Base-by-base conservation (phyloP, 495 filamentous ascomycete species). In the Annulohypoxylon nitens region DNA sequence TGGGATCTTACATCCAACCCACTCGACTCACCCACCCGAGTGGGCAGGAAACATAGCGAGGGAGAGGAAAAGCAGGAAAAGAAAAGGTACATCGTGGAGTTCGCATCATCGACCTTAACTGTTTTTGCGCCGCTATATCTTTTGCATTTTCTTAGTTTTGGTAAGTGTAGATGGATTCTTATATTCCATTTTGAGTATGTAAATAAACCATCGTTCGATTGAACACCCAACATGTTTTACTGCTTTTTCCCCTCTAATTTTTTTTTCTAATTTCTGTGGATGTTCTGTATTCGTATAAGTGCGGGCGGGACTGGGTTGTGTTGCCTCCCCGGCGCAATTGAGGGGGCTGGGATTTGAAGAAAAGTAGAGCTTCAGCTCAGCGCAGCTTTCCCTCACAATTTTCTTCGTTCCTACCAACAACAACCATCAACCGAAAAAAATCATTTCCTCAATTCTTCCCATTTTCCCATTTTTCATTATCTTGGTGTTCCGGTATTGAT, bases 271-370 rank as follows among this genome's bases (percentile, higher is more conserved):
- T 54, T 54, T 30, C 26, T 26, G 23, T 55, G 14, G 53, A 47
- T 45, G 55, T 20, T 25, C 53, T 30, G 61, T 65, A 62, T 69
- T 53, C 47, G 65, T 63, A 68, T 64, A 65, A 50, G 65, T 26
- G 65, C 43, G 45, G 48, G 66, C 34, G 18, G 37, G 36, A 36
- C 37, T 60, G 57, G 57, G 18, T 75, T 68, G 67, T 61, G 60
- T 54, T 59, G 67, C 53, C 64, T 54, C 45, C 57, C 57, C 54
- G 30, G 62, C 53, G 67, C 67, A 75, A 75, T 64, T 75, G 72
- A 75, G 72, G 72, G 72, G 72, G 72, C 63, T 75, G 72, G 72
- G 72, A 70, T 70, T 7, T 43, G 25, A 55, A 23, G 33, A 59
- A 30, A 51, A 57, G 67, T 34, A 37, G 43, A 51, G 18, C 36